Evolutionary conservation across 345 rosid species (phyloP), one percentile per base, ranked within the genome.

Genomic region (Camelina hispida): DNA sequence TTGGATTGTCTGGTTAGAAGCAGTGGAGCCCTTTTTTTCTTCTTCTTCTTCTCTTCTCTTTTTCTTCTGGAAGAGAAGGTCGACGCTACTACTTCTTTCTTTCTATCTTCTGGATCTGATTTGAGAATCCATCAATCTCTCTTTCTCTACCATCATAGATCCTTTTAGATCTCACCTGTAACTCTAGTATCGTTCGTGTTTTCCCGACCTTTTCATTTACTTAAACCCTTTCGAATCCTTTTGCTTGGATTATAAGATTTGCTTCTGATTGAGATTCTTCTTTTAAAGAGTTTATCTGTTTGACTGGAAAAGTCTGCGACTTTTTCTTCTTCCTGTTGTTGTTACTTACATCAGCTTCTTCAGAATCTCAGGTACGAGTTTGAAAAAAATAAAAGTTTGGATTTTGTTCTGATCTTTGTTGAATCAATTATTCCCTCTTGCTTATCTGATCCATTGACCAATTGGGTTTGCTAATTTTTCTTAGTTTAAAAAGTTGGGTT

Each of bases 1-100:
- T 68, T 69, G 75, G 75, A 69, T 76, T 69, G 79, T 76, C 75
- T 76, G 79, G 75, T 76, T 69, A 76, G 32, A 69, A 76, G 79
- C 75, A 69, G 70, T 76, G 79, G 79, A 76, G 79, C 79, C 75
- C 79, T 67, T 75, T 59, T 66, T 67, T 51, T 59, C 22, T 25
- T 3, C 10, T 12, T 30, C 34, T 28, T 13, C 57, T 62, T 9
- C 35, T 56, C 40, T 50, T 47, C 9, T 23, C 59, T 38, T 51
- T 16, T 58, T 73, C 57, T 38, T 64, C 65, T 73, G 5, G 14
- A 34, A 44, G 44, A 75, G 68, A 75, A 48, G 73, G 20, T 68
- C 74, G 69, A 38, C 78, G 28, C 68, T 46, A 37, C 56, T 25
- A 35, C 51, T 59, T 57, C 53, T 43, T 68, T 60, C 38, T 43